Evolutionary conservation across 2,329 filamentous ascomycete species (phyloP).

Genomic region (Sclerotinia subarctica): DNA sequence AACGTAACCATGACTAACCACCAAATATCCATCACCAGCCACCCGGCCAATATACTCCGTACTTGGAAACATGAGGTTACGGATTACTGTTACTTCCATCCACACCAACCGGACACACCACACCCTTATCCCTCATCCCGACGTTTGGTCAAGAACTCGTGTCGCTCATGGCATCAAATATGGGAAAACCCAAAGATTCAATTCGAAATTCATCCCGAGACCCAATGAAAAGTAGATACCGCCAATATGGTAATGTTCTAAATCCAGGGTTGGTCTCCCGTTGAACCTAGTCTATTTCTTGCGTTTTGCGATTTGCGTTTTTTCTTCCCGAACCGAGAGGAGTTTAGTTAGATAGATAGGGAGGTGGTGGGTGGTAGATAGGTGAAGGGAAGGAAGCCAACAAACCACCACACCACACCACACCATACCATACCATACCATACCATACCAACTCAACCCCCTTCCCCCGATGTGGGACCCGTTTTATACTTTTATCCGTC

Average conservation of each 20-base stretch:
- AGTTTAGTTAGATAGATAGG: not conserved
- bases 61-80: not conserved
- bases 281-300: not conserved
- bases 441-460: constrained; percentile 3
- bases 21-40: not conserved
- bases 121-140: no score
- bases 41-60: not conserved
- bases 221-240: constrained; percentile 13
- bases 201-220: not conserved
- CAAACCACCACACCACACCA: not conserved
- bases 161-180: constrained; percentile 13
- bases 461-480: constrained; percentile 8
- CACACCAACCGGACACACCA: not conserved
- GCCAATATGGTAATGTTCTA: constrained; percentile 14
- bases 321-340: constrained; percentile 4
- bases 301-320: not conserved
- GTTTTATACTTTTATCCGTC: constrained; percentile 14
- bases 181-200: not conserved
- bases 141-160: constrained; percentile 10
- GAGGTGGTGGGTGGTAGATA: no score
- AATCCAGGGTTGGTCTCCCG: constrained; percentile 12
- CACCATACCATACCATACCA: no score
- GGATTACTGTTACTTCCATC: not conserved
- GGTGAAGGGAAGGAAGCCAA: not conserved
- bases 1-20: not conserved